A percentile compares a stretch with the other conserved stretches of the same genome.
These are phyloP conservation scores for Hypoxylon perforatum DNA, from an alignment of 495 filamentous ascomycete genomes.

Conservation along the genomic window DNA sequence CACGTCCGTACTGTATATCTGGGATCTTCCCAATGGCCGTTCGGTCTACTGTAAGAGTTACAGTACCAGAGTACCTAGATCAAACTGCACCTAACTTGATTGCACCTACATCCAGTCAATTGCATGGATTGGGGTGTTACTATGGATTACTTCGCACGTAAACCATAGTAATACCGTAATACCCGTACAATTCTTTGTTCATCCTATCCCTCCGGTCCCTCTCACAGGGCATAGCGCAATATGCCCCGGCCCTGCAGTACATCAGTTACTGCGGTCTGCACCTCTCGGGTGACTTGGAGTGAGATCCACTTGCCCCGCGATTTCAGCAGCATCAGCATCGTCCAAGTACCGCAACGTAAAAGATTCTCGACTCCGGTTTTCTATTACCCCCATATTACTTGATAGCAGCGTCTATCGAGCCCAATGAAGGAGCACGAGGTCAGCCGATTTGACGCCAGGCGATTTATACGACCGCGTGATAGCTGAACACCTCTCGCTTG, in stretches of 20 bases:
- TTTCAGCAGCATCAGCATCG: conserved; percentile 33
- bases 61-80: too few relatives aligned
- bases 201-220: neutral
- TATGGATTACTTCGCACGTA: conserved; percentile 5
- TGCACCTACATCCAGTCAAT: neutral
- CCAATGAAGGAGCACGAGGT: conserved; percentile 44
- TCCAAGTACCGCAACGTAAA: conserved; percentile 41
- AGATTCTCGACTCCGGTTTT: conserved; percentile 38
- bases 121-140: neutral
- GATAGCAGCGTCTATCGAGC: conserved; percentile 44
- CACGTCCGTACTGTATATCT: neutral
- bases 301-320: conserved; percentile 40
- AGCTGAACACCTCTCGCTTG: conserved; percentile 35
- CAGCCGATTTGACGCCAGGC: conserved; percentile 47
- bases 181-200: too few relatives aligned
- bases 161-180: conserved; percentile 20
- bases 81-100: too few relatives aligned
- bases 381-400: conserved; percentile 53
- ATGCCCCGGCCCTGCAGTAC: conserved; percentile 22
- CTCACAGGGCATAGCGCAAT: conserved; percentile 27
- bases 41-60: neutral
- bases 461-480: conserved; percentile 45
- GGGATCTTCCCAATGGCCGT: neutral
- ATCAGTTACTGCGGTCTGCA: conserved; percentile 6
- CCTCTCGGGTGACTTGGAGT: conserved; percentile 41